Conservation (phyloP, 495 filamentous ascomycete genomes). For the Neurospora hispaniola region DNA sequence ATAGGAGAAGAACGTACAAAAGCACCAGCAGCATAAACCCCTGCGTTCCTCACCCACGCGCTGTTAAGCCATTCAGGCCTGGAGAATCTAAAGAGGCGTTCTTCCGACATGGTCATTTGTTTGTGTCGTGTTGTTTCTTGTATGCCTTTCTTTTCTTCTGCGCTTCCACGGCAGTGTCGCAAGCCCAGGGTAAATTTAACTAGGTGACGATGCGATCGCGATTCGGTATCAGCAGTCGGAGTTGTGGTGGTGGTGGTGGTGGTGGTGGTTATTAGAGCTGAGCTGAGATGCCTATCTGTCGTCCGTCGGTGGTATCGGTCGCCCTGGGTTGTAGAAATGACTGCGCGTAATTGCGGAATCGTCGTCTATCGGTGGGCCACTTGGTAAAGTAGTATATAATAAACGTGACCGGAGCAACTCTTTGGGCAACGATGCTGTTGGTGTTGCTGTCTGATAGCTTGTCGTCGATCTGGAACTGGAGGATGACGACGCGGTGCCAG, state of each 20-base stretch:
- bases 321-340: background rate
- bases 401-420: background rate
- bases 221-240: background rate
- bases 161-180: background rate
- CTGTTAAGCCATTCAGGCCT: slow-evolving; percentile 87
- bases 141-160: background rate
- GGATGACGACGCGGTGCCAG: background rate
- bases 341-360: background rate
- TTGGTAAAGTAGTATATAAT: background rate
- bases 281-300: background rate
- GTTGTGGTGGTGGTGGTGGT: background rate
- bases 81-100: slow-evolving; percentile 67
- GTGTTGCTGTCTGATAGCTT: background rate
- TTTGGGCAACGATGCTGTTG: background rate
- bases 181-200: background rate
- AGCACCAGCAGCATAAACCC: slow-evolving; percentile 79
- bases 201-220: background rate
- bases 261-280: background rate
- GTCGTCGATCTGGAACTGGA: background rate
- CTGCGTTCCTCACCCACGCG: slow-evolving; percentile 64
- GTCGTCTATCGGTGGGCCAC: background rate
- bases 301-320: background rate
- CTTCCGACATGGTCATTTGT: slow-evolving; percentile 37
- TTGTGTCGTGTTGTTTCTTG: background rate
- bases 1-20: slow-evolving; percentile 48